A percentile compares a stretch with the other conserved stretches of the same genome.
Conservation (phyloP, 2,329 filamentous ascomycete species). For the Pseudocercospora ulei region DNA sequence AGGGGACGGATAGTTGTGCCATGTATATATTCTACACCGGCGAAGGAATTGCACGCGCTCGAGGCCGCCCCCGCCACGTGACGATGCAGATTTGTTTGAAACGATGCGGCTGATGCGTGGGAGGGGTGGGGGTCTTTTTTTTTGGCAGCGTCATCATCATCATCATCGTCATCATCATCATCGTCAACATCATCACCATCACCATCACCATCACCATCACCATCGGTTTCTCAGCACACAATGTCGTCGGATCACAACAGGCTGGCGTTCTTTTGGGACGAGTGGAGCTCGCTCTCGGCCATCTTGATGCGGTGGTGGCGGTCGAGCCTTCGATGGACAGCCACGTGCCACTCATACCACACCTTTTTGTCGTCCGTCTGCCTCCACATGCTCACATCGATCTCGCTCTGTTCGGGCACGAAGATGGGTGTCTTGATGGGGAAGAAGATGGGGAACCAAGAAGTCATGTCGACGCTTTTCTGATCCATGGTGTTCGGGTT, state of each 20-base stretch:
- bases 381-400: conserved; percentile 90
- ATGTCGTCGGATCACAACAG: conserved; percentile 48
- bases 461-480: conserved; percentile 97
- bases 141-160: too few relatives aligned
- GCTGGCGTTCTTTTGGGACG: conserved; percentile 59
- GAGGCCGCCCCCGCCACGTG: too few relatives aligned
- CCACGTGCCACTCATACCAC: conserved; percentile 97
- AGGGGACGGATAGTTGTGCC: too few relatives aligned
- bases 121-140: too few relatives aligned
- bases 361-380: conserved; percentile 91
- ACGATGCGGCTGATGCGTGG: too few relatives aligned
- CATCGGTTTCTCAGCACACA: too few relatives aligned
- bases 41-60: too few relatives aligned
- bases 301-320: conserved; percentile 55
- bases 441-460: conserved; percentile 98
- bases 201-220: too few relatives aligned
- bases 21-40: too few relatives aligned
- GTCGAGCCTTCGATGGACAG: conserved; percentile 58
- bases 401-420: conserved; percentile 71
- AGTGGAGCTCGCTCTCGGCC: conserved; percentile 56
- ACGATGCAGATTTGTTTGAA: too few relatives aligned
- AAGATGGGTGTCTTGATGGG: conserved; percentile 84
- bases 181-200: too few relatives aligned
- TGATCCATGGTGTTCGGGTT: conserved; percentile 82
- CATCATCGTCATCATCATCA: too few relatives aligned